Base-by-base conservation (phyloP, 768 basidiomycete species). In the Trametes cinnabarina region DNA sequence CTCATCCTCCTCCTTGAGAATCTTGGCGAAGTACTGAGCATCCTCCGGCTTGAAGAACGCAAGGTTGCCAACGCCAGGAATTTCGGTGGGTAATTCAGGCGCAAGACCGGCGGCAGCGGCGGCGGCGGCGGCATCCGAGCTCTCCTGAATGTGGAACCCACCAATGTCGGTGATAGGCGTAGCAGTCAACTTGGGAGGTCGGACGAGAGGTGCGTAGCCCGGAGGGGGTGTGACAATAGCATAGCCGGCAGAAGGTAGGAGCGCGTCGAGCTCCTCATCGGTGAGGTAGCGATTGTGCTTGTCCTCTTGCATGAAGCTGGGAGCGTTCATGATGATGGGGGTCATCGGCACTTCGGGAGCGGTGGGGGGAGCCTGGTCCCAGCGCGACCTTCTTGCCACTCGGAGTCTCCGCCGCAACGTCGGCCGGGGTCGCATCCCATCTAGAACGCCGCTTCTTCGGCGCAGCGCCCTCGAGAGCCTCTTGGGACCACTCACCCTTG, bases 31-130 rank as follows among this genome's bases (percentile, higher is more conserved):
- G 74, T 98, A 99, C 70, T 95, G 89, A 1, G 95, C 94, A 65
- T 99, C 97, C 74, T 99, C 97, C 1, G 92, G 82, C 73, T 99
- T 99, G 83, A 99, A 94, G 78, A 99, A 98, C 5, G 95, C 93
- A 44, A 99, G 82, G 63, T 88, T 93, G 30, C 97, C 97, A 42
- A 99, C 95, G 28, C 97, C 97, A 25, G 95, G 94, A 62, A 99
- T 98, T 70, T 99, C 96, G 3, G 96, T 98, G 8, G 95, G 95
- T 7, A 96, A 74, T 66, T 99, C 96, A 6, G 91, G 90, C 20
- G 90, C 91, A 47, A 96, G 87, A 46, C 95, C 94, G 0, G 94
- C 92, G 0, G 93, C 94, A 0, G 93, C 94, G 0, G 92, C 92
- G 0, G 84, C 79, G 7, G 93, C 89, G 20, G 90, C 91, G 15